phyloP scores from a whole-genome alignment of 2,329 filamentous ascomycete species.

The Periconia macrospinosa region DNA sequence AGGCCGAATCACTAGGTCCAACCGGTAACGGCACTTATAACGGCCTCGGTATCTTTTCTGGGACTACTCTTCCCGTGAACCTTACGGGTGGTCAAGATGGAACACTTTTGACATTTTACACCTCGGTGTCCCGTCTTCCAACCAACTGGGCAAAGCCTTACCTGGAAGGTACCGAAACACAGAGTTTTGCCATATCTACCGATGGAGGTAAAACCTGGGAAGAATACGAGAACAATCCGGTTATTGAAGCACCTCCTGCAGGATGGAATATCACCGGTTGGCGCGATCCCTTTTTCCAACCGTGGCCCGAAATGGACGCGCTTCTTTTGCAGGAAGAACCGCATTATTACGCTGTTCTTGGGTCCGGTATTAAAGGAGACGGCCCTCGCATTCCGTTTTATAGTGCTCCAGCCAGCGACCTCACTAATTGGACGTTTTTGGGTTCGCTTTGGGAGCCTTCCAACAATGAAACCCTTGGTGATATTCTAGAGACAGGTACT shows the following conservation, averaged over 20 bases:
- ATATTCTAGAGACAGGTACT: slow-evolving; percentile 47
- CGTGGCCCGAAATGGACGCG: slow-evolving; percentile 47
- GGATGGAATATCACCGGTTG: slow-evolving; percentile 46
- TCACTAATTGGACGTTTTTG: slow-evolving; percentile 52
- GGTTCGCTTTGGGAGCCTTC: slow-evolving; percentile 51
- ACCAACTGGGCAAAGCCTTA: slow-evolving; percentile 52
- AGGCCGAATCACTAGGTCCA: slow-evolving; percentile 45
- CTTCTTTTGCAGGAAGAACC: slow-evolving; percentile 46
- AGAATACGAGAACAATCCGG: slow-evolving; percentile 50
- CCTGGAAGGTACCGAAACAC: slow-evolving; percentile 48
- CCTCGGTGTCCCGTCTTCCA: slow-evolving; percentile 49
- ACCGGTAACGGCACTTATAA: slow-evolving; percentile 51
- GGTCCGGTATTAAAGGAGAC: slow-evolving; percentile 51
- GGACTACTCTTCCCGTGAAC: slow-evolving; percentile 54
- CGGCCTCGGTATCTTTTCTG: slow-evolving; percentile 56
- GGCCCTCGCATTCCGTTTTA: slow-evolving; percentile 52
- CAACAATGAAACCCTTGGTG: slow-evolving; percentile 46
- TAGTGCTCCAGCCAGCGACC: slow-evolving; percentile 46
- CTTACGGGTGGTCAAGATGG: slow-evolving; percentile 50
- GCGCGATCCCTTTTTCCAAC: slow-evolving; percentile 24
- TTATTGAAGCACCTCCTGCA: slow-evolving; percentile 47
- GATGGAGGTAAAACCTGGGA: slow-evolving; percentile 53
- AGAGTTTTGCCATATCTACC: slow-evolving; percentile 48
- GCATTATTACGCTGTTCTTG: slow-evolving; percentile 51
- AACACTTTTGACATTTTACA: slow-evolving; percentile 52